Evolutionary conservation across 129 eudicot species (phyloP).

Genomic region (Lactuca sativa): DNA sequence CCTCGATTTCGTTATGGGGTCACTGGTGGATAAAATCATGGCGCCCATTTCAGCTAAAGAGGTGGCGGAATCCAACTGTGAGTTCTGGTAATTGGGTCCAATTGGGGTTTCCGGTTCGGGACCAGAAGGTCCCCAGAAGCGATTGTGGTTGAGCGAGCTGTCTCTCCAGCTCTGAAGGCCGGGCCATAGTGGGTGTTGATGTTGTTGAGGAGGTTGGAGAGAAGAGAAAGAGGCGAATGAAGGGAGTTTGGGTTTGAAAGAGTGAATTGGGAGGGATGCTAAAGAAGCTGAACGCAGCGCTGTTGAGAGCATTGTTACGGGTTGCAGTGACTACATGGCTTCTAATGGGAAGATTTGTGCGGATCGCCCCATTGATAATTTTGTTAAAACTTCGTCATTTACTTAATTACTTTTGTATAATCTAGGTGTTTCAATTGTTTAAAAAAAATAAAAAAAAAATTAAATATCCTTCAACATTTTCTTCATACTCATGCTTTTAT

Average conservation of each 20-base stretch:
- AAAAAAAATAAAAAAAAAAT: too few species aligned
- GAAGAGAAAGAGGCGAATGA: constrained; percentile 27
- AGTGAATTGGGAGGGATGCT: constrained; percentile 15
- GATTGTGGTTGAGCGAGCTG: constrained; percentile 52
- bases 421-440: too few species aligned
- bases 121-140: constrained; percentile 82
- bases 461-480: too few species aligned
- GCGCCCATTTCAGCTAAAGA: constrained; percentile 77
- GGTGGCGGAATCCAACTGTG: constrained; percentile 23
- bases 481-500: too few species aligned
- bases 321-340: constrained; percentile 5
- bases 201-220: constrained; percentile 9
- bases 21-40: constrained; percentile 67
- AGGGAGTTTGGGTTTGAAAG: constrained; percentile 27
- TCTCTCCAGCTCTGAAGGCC: constrained; percentile 81
- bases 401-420: too few species aligned
- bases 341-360: constrained; percentile 1
- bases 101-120: constrained; percentile 43
- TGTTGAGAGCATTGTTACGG: constrained; percentile 32
- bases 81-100: neutral
- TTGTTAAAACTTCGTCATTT: too few species aligned
- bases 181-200: constrained; percentile 50
- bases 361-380: neutral
- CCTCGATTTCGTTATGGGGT: constrained; percentile 64
- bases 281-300: constrained; percentile 22